Conservation (phyloP, 2,329 filamentous ascomycete species). For the Leptographium procerum region DNA sequence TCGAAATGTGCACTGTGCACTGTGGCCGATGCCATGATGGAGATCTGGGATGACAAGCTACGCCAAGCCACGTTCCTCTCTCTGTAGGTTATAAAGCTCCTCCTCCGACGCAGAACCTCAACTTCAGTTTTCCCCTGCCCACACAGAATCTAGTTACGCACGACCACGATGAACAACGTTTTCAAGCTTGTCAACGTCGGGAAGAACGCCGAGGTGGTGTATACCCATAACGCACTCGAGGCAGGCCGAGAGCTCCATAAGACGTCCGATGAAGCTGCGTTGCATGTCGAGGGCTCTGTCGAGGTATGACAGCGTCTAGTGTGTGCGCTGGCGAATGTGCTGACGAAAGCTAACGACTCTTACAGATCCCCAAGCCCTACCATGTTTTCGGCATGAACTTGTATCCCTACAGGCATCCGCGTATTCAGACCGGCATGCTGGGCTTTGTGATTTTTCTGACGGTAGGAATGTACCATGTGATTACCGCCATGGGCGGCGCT, state of each 20-base stretch:
- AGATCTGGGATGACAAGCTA: neutral
- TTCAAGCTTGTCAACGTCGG: neutral
- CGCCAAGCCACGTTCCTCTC: neutral
- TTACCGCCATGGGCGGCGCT: neutral
- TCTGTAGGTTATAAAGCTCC: neutral
- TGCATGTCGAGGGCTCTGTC: neutral
- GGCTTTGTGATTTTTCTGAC: neutral
- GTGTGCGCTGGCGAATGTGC: neutral
- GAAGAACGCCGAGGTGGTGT: neutral
- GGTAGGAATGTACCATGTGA: constrained; percentile 4
- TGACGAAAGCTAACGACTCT: neutral
- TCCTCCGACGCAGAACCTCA: neutral
- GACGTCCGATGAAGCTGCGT: neutral
- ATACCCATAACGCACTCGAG: neutral
- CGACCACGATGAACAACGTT: neutral
- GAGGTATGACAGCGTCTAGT: neutral
- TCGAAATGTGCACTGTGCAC: neutral
- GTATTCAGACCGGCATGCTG: neutral
- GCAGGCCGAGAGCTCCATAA: neutral
- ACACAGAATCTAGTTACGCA: too few species aligned
- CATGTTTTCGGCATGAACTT: neutral
- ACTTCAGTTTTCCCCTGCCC: too few species aligned
- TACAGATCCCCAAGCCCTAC: neutral
- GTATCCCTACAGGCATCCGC: neutral
- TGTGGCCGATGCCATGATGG: neutral